A percentile compares a stretch with the other conserved stretches of the same genome.
Conservation (phyloP, 768 basidiomycete species). For the Naematelia aurantialba region DNA sequence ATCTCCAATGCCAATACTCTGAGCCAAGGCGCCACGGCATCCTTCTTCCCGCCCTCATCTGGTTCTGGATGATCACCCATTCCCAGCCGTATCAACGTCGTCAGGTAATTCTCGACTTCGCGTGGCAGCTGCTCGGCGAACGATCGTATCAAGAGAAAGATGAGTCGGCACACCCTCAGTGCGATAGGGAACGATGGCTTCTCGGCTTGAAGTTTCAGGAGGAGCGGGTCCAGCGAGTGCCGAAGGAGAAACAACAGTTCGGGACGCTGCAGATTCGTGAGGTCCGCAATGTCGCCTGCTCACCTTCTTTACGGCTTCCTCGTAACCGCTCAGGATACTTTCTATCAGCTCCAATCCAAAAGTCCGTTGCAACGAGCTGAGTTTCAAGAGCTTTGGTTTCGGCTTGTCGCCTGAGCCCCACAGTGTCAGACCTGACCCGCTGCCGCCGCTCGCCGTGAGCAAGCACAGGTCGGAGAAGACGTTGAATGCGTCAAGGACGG, state of each 20-base stretch:
- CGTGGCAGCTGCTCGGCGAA: slow-evolving; percentile 75
- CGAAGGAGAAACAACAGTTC: slow-evolving; percentile 82
- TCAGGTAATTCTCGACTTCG: slow-evolving; percentile 82
- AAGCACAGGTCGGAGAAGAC: slow-evolving; percentile 91
- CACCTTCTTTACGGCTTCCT: slow-evolving; percentile 59
- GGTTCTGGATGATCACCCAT: slow-evolving; percentile 51
- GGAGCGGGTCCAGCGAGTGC: slow-evolving; percentile 82
- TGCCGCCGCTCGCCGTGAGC: slow-evolving; percentile 55
- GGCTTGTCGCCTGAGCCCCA: slow-evolving; percentile 49
- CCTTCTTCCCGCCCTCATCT: slow-evolving; percentile 26
- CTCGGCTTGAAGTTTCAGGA: slow-evolving; percentile 80
- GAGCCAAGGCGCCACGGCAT: slow-evolving; percentile 67
- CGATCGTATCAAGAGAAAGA: slow-evolving; percentile 87
- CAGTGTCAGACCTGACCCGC: slow-evolving; percentile 13
- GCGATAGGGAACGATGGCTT: slow-evolving; percentile 76
- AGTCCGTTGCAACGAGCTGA: slow-evolving; percentile 80
- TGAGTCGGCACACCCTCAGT: slow-evolving; percentile 84
- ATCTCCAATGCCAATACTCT: slow-evolving; percentile 88
- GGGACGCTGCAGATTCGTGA: slow-evolving; percentile 58
- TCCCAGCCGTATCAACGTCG: slow-evolving; percentile 54
- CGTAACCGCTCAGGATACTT: slow-evolving; percentile 68
- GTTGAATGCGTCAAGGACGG: slow-evolving; percentile 76
- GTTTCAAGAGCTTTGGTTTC: slow-evolving; percentile 72
- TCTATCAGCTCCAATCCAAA: slow-evolving; percentile 97
- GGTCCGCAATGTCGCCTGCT: slow-evolving; percentile 13